Evolutionary conservation across 345 rosid genomes (phyloP).

Genomic region (Eucalyptus virginea): DNA sequence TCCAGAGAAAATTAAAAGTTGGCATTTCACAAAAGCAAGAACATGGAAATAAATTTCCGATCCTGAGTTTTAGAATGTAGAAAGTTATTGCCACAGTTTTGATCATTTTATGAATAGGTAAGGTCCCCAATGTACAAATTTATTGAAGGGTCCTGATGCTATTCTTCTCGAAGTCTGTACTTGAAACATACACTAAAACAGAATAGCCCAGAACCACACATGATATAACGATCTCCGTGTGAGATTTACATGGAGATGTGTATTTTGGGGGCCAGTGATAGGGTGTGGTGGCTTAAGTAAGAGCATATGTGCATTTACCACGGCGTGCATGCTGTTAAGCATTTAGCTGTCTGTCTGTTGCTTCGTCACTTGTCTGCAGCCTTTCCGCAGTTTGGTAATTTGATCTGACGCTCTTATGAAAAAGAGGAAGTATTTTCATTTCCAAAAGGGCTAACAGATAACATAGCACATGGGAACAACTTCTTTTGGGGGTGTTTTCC

Average conservation of each 20-base stretch:
- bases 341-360: not conserved
- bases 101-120: not conserved
- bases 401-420: conserved; percentile 64
- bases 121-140: not conserved
- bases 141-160: not conserved
- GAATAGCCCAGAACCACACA: not conserved
- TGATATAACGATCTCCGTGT: not conserved
- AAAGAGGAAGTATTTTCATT: not conserved
- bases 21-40: not conserved
- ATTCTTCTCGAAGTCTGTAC: not conserved
- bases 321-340: not conserved
- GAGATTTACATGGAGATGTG: not conserved
- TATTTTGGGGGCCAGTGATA: not conserved
- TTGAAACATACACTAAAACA: not conserved
- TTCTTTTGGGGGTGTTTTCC: not conserved
- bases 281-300: not conserved
- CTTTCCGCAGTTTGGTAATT: conserved; percentile 23
- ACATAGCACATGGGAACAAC: not conserved
- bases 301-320: not conserved
- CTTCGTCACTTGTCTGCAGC: conserved; percentile 3
- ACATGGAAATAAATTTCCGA: not conserved
- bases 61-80: not conserved
- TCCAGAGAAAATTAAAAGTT: not conserved
- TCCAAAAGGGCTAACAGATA: not conserved
- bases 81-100: not conserved